Evolutionary conservation across 2,329 filamentous ascomycete species (phyloP).

Genomic region (Fusarium coffeatum): DNA sequence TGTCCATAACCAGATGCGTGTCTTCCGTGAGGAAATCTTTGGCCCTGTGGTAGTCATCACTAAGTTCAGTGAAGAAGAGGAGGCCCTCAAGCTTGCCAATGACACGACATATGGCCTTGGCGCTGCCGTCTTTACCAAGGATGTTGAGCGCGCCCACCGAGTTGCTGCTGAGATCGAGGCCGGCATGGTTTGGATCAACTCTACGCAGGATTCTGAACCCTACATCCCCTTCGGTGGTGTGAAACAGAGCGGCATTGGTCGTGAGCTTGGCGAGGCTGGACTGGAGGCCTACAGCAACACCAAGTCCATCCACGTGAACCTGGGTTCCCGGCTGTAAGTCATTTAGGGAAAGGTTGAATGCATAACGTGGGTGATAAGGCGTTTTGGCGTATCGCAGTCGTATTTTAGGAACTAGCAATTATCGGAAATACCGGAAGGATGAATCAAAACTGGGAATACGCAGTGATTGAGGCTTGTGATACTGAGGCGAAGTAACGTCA

Average conservation of each 20-base stretch:
- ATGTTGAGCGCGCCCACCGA: conserved; percentile 82
- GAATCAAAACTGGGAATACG: neutral
- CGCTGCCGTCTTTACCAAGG: conserved; percentile 81
- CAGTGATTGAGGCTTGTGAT: conserved; percentile 1
- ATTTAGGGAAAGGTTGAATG: neutral
- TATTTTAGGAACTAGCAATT: conserved; percentile 11
- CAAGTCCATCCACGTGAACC: conserved; percentile 46
- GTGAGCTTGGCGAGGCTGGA: conserved; percentile 44
- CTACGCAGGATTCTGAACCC: conserved; percentile 44
- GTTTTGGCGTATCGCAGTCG: conserved; percentile 30
- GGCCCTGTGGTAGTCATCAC: conserved; percentile 83
- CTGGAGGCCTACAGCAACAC: conserved; percentile 45
- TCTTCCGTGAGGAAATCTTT: conserved; percentile 90
- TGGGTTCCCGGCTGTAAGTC: conserved; percentile 41
- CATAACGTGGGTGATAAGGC: conserved; percentile 8
- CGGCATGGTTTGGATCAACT: conserved; percentile 69
- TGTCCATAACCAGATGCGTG: conserved; percentile 75
- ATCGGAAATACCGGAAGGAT: conserved; percentile 22
- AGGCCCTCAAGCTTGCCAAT: conserved; percentile 79
- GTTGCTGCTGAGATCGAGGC: conserved; percentile 79
- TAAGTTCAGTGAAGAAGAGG: conserved; percentile 84
- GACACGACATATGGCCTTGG: conserved; percentile 81
- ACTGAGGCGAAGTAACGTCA: conserved; percentile 17
- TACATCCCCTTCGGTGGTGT: conserved; percentile 45
- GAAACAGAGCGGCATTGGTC: conserved; percentile 46